Evolutionary conservation across 2,329 filamentous ascomycete species (phyloP).

Genomic region (Cercospora sojina): DNA sequence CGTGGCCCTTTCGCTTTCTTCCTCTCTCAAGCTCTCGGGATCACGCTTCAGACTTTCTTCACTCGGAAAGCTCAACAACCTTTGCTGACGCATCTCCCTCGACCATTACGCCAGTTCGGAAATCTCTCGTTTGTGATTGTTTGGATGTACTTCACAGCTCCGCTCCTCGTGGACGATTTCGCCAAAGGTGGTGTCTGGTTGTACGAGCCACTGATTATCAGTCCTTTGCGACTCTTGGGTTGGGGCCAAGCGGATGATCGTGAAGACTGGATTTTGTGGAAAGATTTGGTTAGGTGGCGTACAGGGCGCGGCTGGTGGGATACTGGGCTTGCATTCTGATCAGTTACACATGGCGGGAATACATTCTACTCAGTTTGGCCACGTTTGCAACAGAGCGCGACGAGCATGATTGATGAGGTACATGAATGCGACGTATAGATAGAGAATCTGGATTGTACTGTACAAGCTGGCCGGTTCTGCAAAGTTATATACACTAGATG

Average conservation of each 20-base stretch:
- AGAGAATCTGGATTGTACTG: neutral
- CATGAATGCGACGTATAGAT: neutral
- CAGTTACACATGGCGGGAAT: neutral
- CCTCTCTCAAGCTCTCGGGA: conserved; percentile 64
- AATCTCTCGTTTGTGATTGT: conserved; percentile 63
- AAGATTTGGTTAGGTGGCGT: conserved; percentile 58
- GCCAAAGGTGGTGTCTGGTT: conserved; percentile 72
- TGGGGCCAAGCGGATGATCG: conserved; percentile 63
- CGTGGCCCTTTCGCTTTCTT: conserved; percentile 66
- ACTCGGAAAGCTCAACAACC: conserved; percentile 35
- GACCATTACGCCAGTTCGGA: conserved; percentile 46
- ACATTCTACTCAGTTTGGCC: neutral
- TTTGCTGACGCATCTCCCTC: neutral
- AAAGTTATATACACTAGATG: conserved; percentile 4
- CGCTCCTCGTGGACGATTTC: conserved; percentile 73
- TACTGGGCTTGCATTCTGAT: conserved; percentile 50
- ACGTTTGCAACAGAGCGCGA: neutral
- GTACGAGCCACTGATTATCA: conserved; percentile 78
- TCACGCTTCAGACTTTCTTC: conserved; percentile 58
- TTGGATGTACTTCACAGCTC: conserved; percentile 69
- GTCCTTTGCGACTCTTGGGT: conserved; percentile 64
- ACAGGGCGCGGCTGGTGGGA: conserved; percentile 64
- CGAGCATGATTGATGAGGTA: neutral
- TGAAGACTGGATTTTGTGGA: conserved; percentile 56
- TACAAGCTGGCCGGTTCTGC: neutral